Base-by-base conservation (phyloP, 2,329 filamentous ascomycete species). In the Chaetomiaceae sp. region DNA sequence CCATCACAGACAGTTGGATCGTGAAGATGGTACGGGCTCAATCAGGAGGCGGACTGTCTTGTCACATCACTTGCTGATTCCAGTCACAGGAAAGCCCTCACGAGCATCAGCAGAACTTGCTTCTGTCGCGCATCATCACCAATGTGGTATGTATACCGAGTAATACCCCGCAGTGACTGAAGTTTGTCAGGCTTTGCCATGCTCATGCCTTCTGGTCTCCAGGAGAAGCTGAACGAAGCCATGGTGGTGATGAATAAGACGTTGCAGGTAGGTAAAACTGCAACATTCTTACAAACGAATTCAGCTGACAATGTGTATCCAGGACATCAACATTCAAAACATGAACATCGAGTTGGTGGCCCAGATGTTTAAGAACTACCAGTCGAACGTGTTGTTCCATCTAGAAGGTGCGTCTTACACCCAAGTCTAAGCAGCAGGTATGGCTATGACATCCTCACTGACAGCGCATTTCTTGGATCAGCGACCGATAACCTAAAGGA, bases 331-430 rank as follows among this genome's bases (percentile, higher is more conserved):
- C 62, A 84, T 96, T 46, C 87, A 95, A 61, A 98, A 97, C 66
- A 96, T 97, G 89, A 95, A 98, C 62, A 88, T 96, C 29, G 93
- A 97, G 69, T 77, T 97, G 3, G 93, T 97, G 5, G 90, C 91
- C 1, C 91, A 97, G 64, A 98, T 98, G 93, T 98, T 97, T 75
- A 96, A 97, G 72, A 98, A 97, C 69, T 98, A 98, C 65, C 90
- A 96, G 66, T 95, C 89, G 10, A 98, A 97, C 59, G 91, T 97
- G 12, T 72, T 97, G 6, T 97, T 98, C 65, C 93, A 98, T 60
- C 76, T 98, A 6, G 93, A 97, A 81, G 93, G 93, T 94, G 12
- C 11, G n/a, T n/a, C 2, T 14, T 5, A 18, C n/a, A 17, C 1
- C 15, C n/a, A n/a, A 14, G 8, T n/a, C 7, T 32, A 4, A n/a